Conservation (phyloP, 352 stramenopile species). For the Globisporangium recalcitrans region DNA sequence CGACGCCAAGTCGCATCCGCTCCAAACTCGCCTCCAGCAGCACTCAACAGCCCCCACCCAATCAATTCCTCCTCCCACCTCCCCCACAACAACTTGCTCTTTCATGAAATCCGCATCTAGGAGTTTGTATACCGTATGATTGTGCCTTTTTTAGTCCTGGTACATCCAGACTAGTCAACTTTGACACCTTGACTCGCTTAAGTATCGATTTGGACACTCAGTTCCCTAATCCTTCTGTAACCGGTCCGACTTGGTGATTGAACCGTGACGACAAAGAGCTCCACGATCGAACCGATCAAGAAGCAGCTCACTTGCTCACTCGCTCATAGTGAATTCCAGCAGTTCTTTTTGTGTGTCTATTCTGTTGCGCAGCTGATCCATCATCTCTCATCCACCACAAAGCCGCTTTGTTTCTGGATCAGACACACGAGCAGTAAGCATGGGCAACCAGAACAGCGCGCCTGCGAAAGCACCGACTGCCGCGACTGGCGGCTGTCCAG, state of each 20-base stretch:
- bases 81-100: conserved; percentile 11
- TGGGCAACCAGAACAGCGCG: conserved; percentile 69
- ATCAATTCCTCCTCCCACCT: conserved; percentile 16
- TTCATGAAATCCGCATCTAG: conserved; percentile 6
- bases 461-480: conserved; percentile 13
- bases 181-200: neutral
- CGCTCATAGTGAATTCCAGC: neutral
- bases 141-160: neutral
- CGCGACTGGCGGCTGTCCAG: conserved; percentile 28
- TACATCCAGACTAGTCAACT: conserved; percentile 10
- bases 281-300: neutral
- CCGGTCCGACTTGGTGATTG: neutral
- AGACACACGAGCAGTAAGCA: conserved; percentile 18
- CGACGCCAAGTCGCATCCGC: neutral
- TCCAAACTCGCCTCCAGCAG: conserved; percentile 5
- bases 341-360: neutral
- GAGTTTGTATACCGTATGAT: conserved; percentile 8
- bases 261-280: neutral
- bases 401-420: neutral
- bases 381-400: conserved; percentile 2
- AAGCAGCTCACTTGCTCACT: too few species aligned
- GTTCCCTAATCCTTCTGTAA: neutral
- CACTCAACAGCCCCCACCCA: conserved; percentile 20
- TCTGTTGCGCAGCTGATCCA: conserved; percentile 1
- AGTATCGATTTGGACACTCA: conserved; percentile 1